A percentile compares a stretch with the other conserved stretches of the same genome.
Conservation (phyloP, 148 eudicot species). For the Chenopodium quinoa region DNA sequence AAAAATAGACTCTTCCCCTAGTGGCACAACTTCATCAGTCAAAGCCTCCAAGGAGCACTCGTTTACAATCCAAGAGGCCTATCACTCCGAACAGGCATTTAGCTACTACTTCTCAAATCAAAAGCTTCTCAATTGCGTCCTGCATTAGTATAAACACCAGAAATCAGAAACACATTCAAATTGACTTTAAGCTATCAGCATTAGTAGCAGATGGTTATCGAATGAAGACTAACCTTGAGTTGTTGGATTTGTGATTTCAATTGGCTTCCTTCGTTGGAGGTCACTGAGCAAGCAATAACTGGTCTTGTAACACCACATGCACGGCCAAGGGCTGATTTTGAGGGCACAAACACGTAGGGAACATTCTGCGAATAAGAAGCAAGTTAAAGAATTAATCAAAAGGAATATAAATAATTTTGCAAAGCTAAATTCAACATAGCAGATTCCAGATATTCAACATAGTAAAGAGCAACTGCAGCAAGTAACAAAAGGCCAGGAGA, state of each 20-base stretch:
- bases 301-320: constrained; percentile 95
- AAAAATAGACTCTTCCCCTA: constrained; percentile 23
- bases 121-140: constrained; percentile 92
- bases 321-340: constrained; percentile 93
- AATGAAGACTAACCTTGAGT: constrained; percentile 53
- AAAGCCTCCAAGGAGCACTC: constrained; percentile 58
- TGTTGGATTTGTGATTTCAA: constrained; percentile 85
- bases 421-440: neutral
- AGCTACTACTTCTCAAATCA: constrained; percentile 43
- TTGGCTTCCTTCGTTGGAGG: constrained; percentile 91
- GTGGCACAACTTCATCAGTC: constrained; percentile 56
- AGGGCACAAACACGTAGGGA: constrained; percentile 91
- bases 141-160: constrained; percentile 26
- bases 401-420: neutral
- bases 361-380: constrained; percentile 58
- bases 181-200: neutral
- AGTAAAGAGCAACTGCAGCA: neutral
- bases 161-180: neutral
- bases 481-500: neutral
- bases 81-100: constrained; percentile 66
- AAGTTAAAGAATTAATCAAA: neutral
- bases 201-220: neutral
- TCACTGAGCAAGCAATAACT: constrained; percentile 93
- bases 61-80: constrained; percentile 54
- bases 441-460: neutral